Percentiles rank a stretch among this genome's conserved stretches.
Evolutionary conservation across 2,329 filamentous ascomycete genomes (phyloP).

Genomic region (Trichoderma afroharzianum): DNA sequence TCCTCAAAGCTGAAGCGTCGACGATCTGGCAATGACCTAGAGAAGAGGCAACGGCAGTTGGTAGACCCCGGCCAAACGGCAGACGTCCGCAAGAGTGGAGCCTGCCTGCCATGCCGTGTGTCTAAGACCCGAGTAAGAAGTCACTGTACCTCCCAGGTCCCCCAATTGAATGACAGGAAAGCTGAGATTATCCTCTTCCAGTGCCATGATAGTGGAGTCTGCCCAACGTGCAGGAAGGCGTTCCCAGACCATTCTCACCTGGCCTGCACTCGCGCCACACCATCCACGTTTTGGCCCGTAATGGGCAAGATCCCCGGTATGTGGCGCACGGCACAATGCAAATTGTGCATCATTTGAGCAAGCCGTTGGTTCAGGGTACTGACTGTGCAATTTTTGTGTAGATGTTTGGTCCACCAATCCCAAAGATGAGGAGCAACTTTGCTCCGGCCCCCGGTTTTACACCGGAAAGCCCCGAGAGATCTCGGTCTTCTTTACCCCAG

Average conservation of each 20-base stretch:
- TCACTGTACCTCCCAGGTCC: slow-evolving; percentile 21
- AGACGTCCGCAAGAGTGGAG: slow-evolving; percentile 45
- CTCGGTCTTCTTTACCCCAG: slow-evolving; percentile 34
- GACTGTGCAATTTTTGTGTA: slow-evolving; percentile 25
- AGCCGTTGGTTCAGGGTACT: slow-evolving; percentile 14
- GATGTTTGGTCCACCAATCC: slow-evolving; percentile 38
- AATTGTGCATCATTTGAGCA: slow-evolving; percentile 3
- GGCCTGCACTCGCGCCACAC: slow-evolving; percentile 38
- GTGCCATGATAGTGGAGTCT: slow-evolving; percentile 41
- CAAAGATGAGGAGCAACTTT: slow-evolving; percentile 33
- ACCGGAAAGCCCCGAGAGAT: slow-evolving; percentile 36
- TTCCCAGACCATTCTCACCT: slow-evolving; percentile 40
- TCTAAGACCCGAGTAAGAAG: slow-evolving; percentile 46
- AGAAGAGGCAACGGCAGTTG: slow-evolving; percentile 37
- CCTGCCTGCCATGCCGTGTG: slow-evolving; percentile 47
- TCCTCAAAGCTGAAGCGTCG: slow-evolving; percentile 35
- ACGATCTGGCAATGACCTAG: slow-evolving; percentile 31
- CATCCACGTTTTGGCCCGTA: slow-evolving; percentile 36
- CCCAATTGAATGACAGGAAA: slow-evolving; percentile 17
- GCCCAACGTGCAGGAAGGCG: slow-evolving; percentile 40
- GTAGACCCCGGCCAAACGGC: slow-evolving; percentile 44
- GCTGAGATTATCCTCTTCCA: slow-evolving; percentile 30
- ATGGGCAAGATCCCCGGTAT: slow-evolving; percentile 38
- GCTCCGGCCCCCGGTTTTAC: slow-evolving; percentile 35
- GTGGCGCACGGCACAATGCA: slow-evolving; percentile 21